Conservation (phyloP, 371 early-diverging fungal species). For the Syncephalastrum contaminatum region DNA sequence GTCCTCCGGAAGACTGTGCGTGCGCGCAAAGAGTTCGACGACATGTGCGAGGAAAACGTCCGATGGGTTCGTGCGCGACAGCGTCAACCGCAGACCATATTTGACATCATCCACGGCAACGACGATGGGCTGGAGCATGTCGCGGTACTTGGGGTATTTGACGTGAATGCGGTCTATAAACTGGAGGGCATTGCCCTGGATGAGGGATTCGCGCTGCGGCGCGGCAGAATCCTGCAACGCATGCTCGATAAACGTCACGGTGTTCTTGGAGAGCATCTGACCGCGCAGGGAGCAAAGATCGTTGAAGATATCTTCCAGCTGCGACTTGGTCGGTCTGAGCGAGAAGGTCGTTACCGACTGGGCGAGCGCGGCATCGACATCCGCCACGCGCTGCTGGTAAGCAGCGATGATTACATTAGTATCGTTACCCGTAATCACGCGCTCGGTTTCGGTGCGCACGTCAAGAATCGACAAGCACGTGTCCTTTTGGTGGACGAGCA, state of each 20-base stretch:
- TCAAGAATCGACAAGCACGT: slow-evolving; percentile 46
- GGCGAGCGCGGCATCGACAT: slow-evolving; percentile 32
- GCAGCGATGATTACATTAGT: slow-evolving; percentile 47
- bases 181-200: slow-evolving; percentile 74
- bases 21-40: slow-evolving; percentile 45
- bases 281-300: slow-evolving; percentile 71
- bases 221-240: slow-evolving; percentile 28
- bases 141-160: slow-evolving; percentile 66
- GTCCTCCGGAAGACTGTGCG: slow-evolving; percentile 35
- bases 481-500: slow-evolving; percentile 48
- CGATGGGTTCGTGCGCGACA: slow-evolving; percentile 30
- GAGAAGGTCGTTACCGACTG: slow-evolving; percentile 51
- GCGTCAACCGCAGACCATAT: slow-evolving; percentile 70
- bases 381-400: slow-evolving; percentile 16
- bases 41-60: slow-evolving; percentile 40
- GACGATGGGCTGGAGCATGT: slow-evolving; percentile 75
- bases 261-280: slow-evolving; percentile 59
- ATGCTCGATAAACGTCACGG: slow-evolving; percentile 43
- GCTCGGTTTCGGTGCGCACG: slow-evolving; percentile 59
- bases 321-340: slow-evolving; percentile 70
- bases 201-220: slow-evolving; percentile 58
- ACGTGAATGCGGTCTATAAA: slow-evolving; percentile 65
- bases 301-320: slow-evolving; percentile 72
- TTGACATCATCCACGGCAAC: slow-evolving; percentile 75
- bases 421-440: slow-evolving; percentile 55